Percentiles rank a stretch among this genome's conserved stretches.
Evolutionary conservation across 805 yeast species (phyloP).

Genomic region (Lipomyces spencermartinsiae): DNA sequence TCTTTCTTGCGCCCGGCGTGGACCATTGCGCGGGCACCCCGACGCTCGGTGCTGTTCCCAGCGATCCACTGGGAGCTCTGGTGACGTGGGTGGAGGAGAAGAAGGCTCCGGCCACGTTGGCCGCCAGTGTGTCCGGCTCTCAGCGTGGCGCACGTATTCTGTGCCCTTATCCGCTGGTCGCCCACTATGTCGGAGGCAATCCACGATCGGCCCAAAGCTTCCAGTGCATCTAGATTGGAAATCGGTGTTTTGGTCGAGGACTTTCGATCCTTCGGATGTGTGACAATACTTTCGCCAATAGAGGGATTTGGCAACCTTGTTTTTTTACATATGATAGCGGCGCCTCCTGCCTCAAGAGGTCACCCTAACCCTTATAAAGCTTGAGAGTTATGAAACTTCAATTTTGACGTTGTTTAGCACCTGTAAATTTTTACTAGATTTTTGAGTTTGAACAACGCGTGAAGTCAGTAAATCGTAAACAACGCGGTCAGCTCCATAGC

Average conservation of each 20-base stretch:
- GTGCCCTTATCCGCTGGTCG: not conserved
- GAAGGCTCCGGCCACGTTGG: constrained; percentile 5
- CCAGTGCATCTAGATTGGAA: not conserved
- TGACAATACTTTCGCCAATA: no score
- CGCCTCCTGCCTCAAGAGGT: no score
- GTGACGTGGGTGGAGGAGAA: constrained; percentile 14
- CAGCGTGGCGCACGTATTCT: not conserved
- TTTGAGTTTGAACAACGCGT: no score
- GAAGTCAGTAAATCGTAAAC: no score
- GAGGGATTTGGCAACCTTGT: no score
- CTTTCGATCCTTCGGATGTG: no score
- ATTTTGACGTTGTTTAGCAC: no score
- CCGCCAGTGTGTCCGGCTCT: not conserved
- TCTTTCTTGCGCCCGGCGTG: constrained; percentile 15
- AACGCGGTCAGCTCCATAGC: no score
- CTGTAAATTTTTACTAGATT: no score
- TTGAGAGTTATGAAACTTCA: no score
- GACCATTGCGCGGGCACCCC: constrained; percentile 12
- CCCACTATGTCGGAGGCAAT: not conserved
- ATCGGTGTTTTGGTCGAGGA: not conserved
- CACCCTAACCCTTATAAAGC: no score
- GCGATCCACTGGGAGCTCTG: constrained; percentile 9
- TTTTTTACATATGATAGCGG: no score
- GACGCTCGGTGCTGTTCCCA: constrained; percentile 9
- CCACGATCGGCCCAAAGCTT: not conserved